Evolutionary conservation across 345 rosid species (phyloP).

Genomic region (Lepidium sativum): DNA sequence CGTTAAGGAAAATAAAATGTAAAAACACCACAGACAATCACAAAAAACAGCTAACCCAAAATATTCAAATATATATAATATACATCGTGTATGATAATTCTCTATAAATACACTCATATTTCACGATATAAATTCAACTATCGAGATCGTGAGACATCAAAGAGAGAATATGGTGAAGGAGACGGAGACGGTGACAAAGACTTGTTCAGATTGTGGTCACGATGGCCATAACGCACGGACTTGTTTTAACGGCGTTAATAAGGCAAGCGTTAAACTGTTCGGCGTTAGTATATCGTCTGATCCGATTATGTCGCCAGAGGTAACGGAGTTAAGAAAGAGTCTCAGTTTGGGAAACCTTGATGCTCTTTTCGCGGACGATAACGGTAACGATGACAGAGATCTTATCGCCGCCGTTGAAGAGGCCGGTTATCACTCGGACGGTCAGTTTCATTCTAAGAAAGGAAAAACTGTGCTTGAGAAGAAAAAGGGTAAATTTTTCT

Average conservation of each 20-base stretch:
- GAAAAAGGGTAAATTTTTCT: conserved; percentile 33
- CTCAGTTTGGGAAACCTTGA: conserved; percentile 37
- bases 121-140: not conserved
- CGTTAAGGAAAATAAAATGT: not conserved
- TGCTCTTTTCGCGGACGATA: not conserved
- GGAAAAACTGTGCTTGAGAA: conserved; percentile 21
- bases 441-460: conserved; percentile 27
- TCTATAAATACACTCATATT: conserved; percentile 1
- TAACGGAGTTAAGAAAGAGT: conserved; percentile 31
- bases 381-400: conserved; percentile 11
- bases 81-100: not conserved
- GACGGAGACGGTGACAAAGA: conserved; percentile 22
- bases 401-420: conserved; percentile 16
- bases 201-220: conserved; percentile 41
- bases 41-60: conserved; percentile 15
- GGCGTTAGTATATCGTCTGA: conserved; percentile 41
- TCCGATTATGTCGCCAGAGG: conserved; percentile 14
- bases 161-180: conserved; percentile 13
- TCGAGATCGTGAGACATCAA: not conserved
- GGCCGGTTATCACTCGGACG: conserved; percentile 49
- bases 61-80: conserved; percentile 1
- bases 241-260: conserved; percentile 26
- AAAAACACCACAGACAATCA: conserved; percentile 7
- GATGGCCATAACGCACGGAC: conserved; percentile 49
- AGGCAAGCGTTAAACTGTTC: conserved; percentile 36